Conservation (phyloP, 371 early-diverging fungal species). For the Scutellospora calospora region DNA sequence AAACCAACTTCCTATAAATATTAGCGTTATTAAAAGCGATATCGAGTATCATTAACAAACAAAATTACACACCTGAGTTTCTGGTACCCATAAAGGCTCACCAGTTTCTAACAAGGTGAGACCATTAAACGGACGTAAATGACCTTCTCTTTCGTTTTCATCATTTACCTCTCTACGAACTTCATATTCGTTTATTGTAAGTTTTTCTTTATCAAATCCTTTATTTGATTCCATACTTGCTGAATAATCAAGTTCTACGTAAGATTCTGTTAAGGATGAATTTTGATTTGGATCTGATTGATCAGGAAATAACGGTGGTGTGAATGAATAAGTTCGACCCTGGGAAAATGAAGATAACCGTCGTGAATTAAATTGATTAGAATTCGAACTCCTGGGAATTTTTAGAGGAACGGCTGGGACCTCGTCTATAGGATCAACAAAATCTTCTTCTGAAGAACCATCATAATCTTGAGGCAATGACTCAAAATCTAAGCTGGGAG, state of each 20-base stretch:
- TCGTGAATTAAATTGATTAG: not conserved
- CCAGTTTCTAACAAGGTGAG: constrained; percentile 61
- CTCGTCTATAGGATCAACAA: not conserved
- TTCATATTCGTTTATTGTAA: constrained; percentile 42
- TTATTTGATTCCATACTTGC: constrained; percentile 52
- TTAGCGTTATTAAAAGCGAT: not conserved
- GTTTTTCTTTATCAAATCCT: constrained; percentile 46
- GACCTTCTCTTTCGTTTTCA: constrained; percentile 53
- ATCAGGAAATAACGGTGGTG: constrained; percentile 48
- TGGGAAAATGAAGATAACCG: constrained; percentile 3
- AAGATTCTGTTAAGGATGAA: constrained; percentile 58
- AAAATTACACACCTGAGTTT: constrained; percentile 63
- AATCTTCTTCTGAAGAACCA: not conserved
- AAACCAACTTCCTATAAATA: constrained; percentile 71
- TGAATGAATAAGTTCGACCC: constrained; percentile 41
- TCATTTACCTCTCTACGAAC: constrained; percentile 48
- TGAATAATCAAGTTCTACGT: constrained; percentile 59
- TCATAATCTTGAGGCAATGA: not conserved
- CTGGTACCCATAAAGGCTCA: constrained; percentile 74
- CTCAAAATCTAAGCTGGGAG: not conserved
- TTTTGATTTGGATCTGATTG: constrained; percentile 48
- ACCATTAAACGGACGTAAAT: constrained; percentile 51
- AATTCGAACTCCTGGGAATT: constrained; percentile 2
- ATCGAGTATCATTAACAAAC: constrained; percentile 10
- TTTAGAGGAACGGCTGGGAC: not conserved